Evolutionary conservation across 768 basidiomycete genomes (phyloP).

Genomic region (Lyophyllum semitale): DNA sequence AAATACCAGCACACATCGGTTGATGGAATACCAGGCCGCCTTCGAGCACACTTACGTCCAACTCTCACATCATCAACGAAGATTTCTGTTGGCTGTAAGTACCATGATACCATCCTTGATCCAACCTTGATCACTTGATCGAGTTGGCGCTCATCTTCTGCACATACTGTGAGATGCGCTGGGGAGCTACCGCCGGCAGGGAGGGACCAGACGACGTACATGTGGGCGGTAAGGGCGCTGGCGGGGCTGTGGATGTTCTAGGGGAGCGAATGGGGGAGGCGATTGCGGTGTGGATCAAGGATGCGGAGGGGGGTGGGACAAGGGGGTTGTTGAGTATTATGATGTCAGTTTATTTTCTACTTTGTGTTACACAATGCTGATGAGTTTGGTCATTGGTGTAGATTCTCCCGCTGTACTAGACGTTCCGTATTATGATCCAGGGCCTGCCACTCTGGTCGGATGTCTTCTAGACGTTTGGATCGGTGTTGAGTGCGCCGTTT

Average conservation of each 20-base stretch:
- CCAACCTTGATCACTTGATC: too few species aligned
- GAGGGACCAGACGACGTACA: slow-evolving; percentile 49
- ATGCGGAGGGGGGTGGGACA: slow-evolving; percentile 53
- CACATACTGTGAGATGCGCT: too few species aligned
- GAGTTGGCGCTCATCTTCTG: too few species aligned
- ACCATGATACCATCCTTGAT: too few species aligned
- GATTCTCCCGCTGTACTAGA: slow-evolving; percentile 69
- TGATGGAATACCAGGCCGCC: too few species aligned
- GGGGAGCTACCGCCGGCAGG: slow-evolving; percentile 60
- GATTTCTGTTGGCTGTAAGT: too few species aligned
- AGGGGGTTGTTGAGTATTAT: slow-evolving; percentile 56
- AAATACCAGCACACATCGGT: too few species aligned
- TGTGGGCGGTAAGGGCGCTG: slow-evolving; percentile 66
- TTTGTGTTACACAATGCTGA: neutral
- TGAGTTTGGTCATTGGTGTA: slow-evolving; percentile 30
- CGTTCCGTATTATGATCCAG: slow-evolving; percentile 51
- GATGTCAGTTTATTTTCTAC: slow-evolving; percentile 45
- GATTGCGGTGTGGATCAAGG: slow-evolving; percentile 64
- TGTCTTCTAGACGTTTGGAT: slow-evolving; percentile 47
- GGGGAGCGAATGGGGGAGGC: slow-evolving; percentile 43
- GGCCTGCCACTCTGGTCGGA: slow-evolving; percentile 39
- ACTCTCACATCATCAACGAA: too few species aligned
- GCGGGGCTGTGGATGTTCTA: slow-evolving; percentile 30
- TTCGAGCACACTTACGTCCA: too few species aligned
- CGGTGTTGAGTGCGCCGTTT: slow-evolving; percentile 62